phyloP scores from a whole-genome alignment of 2,329 filamentous ascomycete species.

The Macrophomina phaseolina region DNA sequence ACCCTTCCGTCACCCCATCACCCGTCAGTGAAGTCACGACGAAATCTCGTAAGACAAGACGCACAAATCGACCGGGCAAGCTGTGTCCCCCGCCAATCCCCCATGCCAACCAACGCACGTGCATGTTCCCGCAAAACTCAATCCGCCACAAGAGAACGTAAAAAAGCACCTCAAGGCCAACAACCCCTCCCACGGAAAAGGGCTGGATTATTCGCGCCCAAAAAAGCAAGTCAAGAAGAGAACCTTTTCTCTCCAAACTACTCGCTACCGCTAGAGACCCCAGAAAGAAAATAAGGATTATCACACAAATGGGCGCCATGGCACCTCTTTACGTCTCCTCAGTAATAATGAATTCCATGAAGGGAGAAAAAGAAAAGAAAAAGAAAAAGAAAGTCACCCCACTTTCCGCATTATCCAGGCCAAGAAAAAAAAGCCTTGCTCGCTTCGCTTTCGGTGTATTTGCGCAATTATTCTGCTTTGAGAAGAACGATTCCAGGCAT shows the following conservation, averaged over 20 bases:
- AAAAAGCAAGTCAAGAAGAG: neutral
- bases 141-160: too few relatives aligned
- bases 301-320: neutral
- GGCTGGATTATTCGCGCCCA: too few relatives aligned
- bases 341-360: neutral
- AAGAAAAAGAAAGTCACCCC: neutral
- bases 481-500: neutral
- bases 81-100: too few relatives aligned
- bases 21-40: too few relatives aligned
- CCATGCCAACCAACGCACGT: too few relatives aligned
- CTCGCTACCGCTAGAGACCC: neutral
- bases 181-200: too few relatives aligned
- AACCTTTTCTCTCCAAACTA: neutral
- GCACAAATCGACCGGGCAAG: too few relatives aligned
- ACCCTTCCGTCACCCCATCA: too few relatives aligned
- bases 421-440: conserved; percentile 3
- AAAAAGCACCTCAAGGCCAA: too few relatives aligned
- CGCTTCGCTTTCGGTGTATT: neutral
- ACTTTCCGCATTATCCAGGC: too few relatives aligned
- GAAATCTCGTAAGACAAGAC: too few relatives aligned
- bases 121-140: too few relatives aligned
- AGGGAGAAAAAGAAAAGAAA: neutral
- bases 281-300: neutral
- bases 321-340: neutral
- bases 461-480: neutral